A percentile compares a stretch with the other conserved stretches of the same genome.
These are phyloP conservation scores for Myrica gale DNA, from an alignment of 306 rosid genomes.

Conservation along the genomic window DNA sequence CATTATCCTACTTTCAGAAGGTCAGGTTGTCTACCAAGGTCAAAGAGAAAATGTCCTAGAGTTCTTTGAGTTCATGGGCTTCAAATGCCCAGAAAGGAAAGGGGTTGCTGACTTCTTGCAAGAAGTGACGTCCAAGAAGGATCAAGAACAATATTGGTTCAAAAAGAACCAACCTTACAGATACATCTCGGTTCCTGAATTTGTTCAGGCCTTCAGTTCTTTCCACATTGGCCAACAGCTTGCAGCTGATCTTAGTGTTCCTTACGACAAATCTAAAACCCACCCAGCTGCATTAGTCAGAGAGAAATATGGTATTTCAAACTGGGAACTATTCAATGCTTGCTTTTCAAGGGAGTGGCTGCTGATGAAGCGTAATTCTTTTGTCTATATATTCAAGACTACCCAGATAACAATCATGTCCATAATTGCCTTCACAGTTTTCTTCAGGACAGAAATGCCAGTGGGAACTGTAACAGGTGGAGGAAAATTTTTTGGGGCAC, in stretches of 20 bases:
- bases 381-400: slow-evolving; percentile 61
- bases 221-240: slow-evolving; percentile 57
- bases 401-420: slow-evolving; percentile 57
- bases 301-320: slow-evolving; percentile 65
- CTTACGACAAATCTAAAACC: slow-evolving; percentile 48
- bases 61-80: slow-evolving; percentile 57
- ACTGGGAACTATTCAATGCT: slow-evolving; percentile 65
- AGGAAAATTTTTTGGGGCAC: slow-evolving; percentile 60
- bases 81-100: slow-evolving; percentile 77
- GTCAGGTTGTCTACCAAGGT: slow-evolving; percentile 80
- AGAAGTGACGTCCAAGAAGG: slow-evolving; percentile 82
- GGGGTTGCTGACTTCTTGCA: slow-evolving; percentile 84
- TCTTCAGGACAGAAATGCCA: slow-evolving; percentile 62
- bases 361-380: slow-evolving; percentile 61
- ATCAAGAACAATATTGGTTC: slow-evolving; percentile 83
- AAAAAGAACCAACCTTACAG: slow-evolving; percentile 45
- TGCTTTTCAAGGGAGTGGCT: slow-evolving; percentile 79
- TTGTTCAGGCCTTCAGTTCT: slow-evolving; percentile 40
- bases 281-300: slow-evolving; percentile 72
- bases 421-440: slow-evolving; percentile 54
- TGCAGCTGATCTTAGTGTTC: slow-evolving; percentile 41
- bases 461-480: slow-evolving; percentile 50
- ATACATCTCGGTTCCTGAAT: slow-evolving; percentile 59
- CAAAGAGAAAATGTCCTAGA: slow-evolving; percentile 54
- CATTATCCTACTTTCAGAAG: slow-evolving; percentile 67